phyloP scores from a whole-genome alignment of 345 rosid species.

The Salix arbutifolia region DNA sequence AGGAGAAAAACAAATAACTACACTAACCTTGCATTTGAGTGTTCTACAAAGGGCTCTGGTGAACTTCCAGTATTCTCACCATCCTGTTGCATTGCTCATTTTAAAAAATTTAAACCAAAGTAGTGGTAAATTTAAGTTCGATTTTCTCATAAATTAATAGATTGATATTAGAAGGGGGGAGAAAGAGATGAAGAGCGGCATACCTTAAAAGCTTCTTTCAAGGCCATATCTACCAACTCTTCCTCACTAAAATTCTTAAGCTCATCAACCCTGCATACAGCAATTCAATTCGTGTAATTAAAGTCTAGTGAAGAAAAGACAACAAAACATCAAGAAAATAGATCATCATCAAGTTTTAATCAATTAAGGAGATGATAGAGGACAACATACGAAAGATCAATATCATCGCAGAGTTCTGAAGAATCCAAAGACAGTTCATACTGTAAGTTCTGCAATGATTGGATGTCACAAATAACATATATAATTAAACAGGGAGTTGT shows the following conservation, averaged over 20 bases:
- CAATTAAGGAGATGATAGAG: background rate
- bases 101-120: background rate
- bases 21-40: slow-evolving; percentile 19
- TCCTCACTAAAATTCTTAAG: slow-evolving; percentile 46
- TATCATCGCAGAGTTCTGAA: slow-evolving; percentile 8
- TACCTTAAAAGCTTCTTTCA: slow-evolving; percentile 45
- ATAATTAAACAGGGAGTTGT: background rate
- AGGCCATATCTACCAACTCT: slow-evolving; percentile 57
- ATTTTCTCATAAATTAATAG: background rate
- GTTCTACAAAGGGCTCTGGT: slow-evolving; percentile 14
- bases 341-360: background rate
- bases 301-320: background rate
- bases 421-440: slow-evolving; percentile 14
- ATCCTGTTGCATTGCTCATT: slow-evolving; percentile 17
- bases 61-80: slow-evolving; percentile 15
- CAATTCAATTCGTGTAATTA: too few relatives aligned
- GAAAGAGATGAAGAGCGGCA: background rate
- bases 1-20: background rate
- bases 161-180: background rate
- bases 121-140: background rate
- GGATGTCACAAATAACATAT: background rate
- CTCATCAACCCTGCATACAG: slow-evolving; percentile 43
- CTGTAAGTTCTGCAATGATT: background rate
- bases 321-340: background rate
- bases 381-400: slow-evolving; percentile 40